Evolutionary conservation across 2,329 filamentous ascomycete species (phyloP).

Genomic region (Neonectria ditissima): DNA sequence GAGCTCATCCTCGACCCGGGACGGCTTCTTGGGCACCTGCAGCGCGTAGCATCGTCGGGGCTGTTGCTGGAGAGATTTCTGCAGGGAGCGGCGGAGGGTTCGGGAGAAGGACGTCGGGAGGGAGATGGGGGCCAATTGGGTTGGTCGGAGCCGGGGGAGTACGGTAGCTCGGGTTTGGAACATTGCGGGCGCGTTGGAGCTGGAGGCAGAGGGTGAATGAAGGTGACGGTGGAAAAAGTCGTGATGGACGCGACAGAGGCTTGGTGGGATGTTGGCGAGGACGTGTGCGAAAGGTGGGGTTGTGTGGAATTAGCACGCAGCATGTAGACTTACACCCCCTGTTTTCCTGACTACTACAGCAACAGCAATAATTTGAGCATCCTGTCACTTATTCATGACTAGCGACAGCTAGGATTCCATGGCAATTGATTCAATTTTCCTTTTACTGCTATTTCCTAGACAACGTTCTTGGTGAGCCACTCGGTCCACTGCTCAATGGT

Average conservation of each 20-base stretch:
- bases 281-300: background rate
- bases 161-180: constrained; percentile 33
- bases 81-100: constrained; percentile 36
- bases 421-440: background rate
- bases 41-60: constrained; percentile 44
- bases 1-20: constrained; percentile 42
- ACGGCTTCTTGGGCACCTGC: constrained; percentile 28
- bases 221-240: constrained; percentile 24
- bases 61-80: constrained; percentile 41
- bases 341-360: background rate
- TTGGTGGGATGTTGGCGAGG: background rate
- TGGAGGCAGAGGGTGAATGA: constrained; percentile 15
- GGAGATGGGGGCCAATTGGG: constrained; percentile 26
- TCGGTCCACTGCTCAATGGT: constrained; percentile 84
- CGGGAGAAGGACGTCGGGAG: constrained; percentile 24
- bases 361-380: background rate
- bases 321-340: background rate
- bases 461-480: constrained; percentile 74
- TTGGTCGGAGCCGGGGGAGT: constrained; percentile 35
- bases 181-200: constrained; percentile 29
- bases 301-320: background rate
- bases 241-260: constrained; percentile 2
- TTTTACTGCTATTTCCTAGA: constrained; percentile 43
- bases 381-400: background rate
- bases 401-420: too few species aligned